phyloP scores from a whole-genome alignment of 2,329 filamentous ascomycete genomes.

The Neonectria ditissima region DNA sequence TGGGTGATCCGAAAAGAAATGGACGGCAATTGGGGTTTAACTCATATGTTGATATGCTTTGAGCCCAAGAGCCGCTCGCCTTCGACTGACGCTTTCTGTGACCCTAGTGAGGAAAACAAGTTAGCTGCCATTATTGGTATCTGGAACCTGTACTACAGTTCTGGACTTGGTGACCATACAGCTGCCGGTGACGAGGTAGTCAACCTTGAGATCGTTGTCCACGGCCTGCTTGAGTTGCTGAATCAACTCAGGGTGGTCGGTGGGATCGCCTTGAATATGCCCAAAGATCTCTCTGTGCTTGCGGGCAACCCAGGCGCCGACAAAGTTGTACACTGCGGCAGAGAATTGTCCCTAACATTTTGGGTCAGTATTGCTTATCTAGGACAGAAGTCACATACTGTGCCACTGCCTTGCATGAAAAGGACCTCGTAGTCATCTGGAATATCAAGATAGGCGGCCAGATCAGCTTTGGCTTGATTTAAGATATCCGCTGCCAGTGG shows the following conservation, averaged over 20 bases:
- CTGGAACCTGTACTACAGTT: too few relatives aligned
- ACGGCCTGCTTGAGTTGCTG: conserved; percentile 72
- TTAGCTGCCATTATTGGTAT: too few relatives aligned
- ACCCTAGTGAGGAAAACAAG: too few relatives aligned
- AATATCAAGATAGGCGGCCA: conserved; percentile 81
- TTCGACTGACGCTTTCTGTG: conserved; percentile 90
- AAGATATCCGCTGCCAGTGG: conserved; percentile 82
- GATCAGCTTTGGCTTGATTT: conserved; percentile 79
- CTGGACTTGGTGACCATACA: conserved; percentile 64
- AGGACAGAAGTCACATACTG: conserved; percentile 34
- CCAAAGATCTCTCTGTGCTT: conserved; percentile 55
- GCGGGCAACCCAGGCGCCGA: conserved; percentile 80
- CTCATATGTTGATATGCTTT: conserved; percentile 75
- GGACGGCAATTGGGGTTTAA: too few relatives aligned
- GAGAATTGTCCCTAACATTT: conserved; percentile 76
- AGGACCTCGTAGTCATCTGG: conserved; percentile 88
- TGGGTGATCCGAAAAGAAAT: too few relatives aligned
- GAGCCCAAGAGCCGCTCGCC: conserved; percentile 80
- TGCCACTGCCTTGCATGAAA: conserved; percentile 90
- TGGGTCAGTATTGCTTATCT: too few relatives aligned
- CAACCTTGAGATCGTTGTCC: conserved; percentile 78
- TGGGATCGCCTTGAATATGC: background rate
- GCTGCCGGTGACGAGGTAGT: conserved; percentile 90
- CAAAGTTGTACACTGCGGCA: conserved; percentile 85
- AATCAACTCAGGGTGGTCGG: conserved; percentile 63